Evolutionary conservation across 768 basidiomycete genomes (phyloP).

Genomic region (Leccinum rimulosum): DNA sequence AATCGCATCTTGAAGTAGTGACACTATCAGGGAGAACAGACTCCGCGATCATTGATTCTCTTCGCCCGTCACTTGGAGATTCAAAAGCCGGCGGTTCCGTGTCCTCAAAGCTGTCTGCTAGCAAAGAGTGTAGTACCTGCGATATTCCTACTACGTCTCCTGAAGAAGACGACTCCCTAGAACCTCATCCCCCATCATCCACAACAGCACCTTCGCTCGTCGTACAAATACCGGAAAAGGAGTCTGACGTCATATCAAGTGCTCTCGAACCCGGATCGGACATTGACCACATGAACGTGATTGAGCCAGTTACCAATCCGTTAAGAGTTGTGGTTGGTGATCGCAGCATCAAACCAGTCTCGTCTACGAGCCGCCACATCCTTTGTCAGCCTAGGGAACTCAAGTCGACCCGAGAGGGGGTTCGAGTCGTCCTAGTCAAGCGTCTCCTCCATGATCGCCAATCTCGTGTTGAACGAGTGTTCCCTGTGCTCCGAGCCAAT

Average conservation of each 20-base stretch:
- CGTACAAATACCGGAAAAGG: slow-evolving; percentile 16
- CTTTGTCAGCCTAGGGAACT: slow-evolving; percentile 16
- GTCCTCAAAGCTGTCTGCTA: slow-evolving; percentile 5
- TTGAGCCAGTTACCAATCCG: slow-evolving; percentile 11
- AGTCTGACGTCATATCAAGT: slow-evolving; percentile 11
- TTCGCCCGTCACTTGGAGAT: slow-evolving; percentile 7
- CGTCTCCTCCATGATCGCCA: slow-evolving; percentile 59
- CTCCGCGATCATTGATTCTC: slow-evolving; percentile 2
- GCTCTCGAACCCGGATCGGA: slow-evolving; percentile 6
- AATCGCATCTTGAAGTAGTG: slow-evolving; percentile 7
- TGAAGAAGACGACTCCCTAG: slow-evolving; percentile 4
- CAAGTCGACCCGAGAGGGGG: slow-evolving; percentile 54
- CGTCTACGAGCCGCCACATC: slow-evolving; percentile 6
- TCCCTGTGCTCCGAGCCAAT: slow-evolving; percentile 64
- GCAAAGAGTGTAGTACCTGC: slow-evolving; percentile 11
- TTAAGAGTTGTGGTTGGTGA: slow-evolving; percentile 31
- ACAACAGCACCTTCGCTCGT: slow-evolving; percentile 13
- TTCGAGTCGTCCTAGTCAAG: slow-evolving; percentile 61
- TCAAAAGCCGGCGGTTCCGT: slow-evolving; percentile 5
- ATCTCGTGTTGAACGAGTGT: slow-evolving; percentile 58
- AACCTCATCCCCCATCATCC: slow-evolving; percentile 10
- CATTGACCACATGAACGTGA: slow-evolving; percentile 10
- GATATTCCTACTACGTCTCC: slow-evolving; percentile 8
- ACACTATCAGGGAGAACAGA: slow-evolving; percentile 14
- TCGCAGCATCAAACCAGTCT: slow-evolving; percentile 17